Evolutionary conservation across 257 asterid species (phyloP), one percentile per base, ranked within the genome.

Genomic region (Linderniella brevidens): DNA sequence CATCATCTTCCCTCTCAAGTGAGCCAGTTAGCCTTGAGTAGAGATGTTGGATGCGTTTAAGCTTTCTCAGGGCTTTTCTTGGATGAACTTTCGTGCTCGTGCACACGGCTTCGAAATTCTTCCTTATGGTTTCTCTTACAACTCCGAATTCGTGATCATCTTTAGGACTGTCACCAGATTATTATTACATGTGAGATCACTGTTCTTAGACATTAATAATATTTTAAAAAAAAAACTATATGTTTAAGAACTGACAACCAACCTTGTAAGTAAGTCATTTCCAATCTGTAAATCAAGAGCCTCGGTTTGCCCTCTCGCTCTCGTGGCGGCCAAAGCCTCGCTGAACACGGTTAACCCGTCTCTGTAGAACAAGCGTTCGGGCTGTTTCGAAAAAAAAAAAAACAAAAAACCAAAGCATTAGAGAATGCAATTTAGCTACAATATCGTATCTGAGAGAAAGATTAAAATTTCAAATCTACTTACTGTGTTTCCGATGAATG

Each of bases 311-410:
- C 97, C 95, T 68, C 97, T 75, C 42, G 86, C 83, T 46, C 95
- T 75, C 19, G 97, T 87, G 66, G 68, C 97, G 57, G 97, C 97
- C 70, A 87, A 76, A 61, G 97, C 97, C 61, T 87, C 97, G 50
- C 97, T 87, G 53, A 58, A 71, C 53, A 87, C 60, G 15, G 59
- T 83, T 47, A 78, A 81, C 56, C 55, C 73, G 47, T 78, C 56
- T 48, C 97, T 76, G 41, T 86, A 72, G 71, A 87, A 87, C 40
- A 87, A 76, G 66, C 73, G 79, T 77, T 87, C 97, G 1, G 97
- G 97, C 97, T 87, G 62, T 62, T 51, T 25, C 6, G 4, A 6
- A 25, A 25, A 25, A 25, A 25, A 6, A 25, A 3, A 3, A 25
- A 25, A 25, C 32, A 6, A 25, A 25, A 6, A n/a, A n/a, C n/a